Conservation (phyloP, 2,329 filamentous ascomycete species). For the Aschersonia sp. region DNA sequence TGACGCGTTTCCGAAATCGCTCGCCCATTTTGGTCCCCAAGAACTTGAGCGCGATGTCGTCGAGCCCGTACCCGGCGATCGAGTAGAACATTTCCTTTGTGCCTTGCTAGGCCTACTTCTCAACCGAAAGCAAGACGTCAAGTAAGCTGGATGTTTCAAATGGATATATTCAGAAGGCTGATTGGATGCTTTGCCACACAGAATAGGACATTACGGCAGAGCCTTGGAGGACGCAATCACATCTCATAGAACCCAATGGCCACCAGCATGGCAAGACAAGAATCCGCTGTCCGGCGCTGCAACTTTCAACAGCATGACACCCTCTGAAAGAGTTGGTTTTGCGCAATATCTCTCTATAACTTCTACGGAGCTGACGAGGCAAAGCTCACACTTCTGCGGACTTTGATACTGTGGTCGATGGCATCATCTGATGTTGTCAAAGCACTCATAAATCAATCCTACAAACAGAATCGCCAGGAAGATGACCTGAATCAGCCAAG, state of each 20-base stretch:
- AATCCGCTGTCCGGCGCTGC: slow-evolving; percentile 71
- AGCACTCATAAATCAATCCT: slow-evolving; percentile 68
- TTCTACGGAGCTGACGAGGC: not conserved
- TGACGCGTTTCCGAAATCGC: slow-evolving; percentile 76
- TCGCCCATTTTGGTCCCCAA: slow-evolving; percentile 84
- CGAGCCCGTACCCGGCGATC: slow-evolving; percentile 64
- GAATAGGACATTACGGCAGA: slow-evolving; percentile 81
- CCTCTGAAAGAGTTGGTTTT: slow-evolving; percentile 59
- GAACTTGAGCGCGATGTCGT: slow-evolving; percentile 82
- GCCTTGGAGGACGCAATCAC: slow-evolving; percentile 88
- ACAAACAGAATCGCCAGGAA: slow-evolving; percentile 78
- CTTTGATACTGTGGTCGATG: slow-evolving; percentile 77
- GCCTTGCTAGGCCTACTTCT: slow-evolving; percentile 75
- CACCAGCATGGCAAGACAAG: slow-evolving; percentile 64
- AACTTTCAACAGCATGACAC: slow-evolving; percentile 70
- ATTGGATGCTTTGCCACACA: slow-evolving; percentile 22
- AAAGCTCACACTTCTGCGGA: slow-evolving; percentile 70
- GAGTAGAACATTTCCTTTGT: slow-evolving; percentile 79
- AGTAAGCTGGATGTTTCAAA: slow-evolving; percentile 46
- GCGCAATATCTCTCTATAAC: not conserved
- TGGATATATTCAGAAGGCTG: not conserved
- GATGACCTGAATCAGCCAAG: slow-evolving; percentile 70
- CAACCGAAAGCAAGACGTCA: slow-evolving; percentile 97
- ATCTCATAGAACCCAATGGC: slow-evolving; percentile 80
- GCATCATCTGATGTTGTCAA: slow-evolving; percentile 77